A percentile compares a stretch with the other conserved stretches of the same genome.
These are phyloP conservation scores for Cryptococcus sp. DNA, from an alignment of 1,284 basidiomycete species.

Conservation along the genomic window DNA sequence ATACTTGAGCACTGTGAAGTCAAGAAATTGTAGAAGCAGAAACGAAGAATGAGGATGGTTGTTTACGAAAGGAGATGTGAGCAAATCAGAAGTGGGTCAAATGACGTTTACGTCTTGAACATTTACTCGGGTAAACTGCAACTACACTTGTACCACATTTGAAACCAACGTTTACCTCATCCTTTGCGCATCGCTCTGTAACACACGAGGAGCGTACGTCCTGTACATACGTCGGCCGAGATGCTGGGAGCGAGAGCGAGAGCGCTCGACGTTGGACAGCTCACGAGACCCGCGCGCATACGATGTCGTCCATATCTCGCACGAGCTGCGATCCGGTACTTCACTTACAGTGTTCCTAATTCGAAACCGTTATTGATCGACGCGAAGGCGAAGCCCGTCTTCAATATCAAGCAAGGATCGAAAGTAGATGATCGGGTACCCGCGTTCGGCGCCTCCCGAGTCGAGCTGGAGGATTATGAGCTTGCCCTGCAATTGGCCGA, in stretches of 20 bases:
- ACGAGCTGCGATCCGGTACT: conserved; percentile 5
- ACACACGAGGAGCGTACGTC: too few relatives aligned
- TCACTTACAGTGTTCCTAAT: conserved; percentile 1
- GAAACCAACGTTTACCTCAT: too few relatives aligned
- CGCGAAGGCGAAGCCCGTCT: too few relatives aligned
- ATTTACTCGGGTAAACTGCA: neutral
- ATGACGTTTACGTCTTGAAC: too few relatives aligned
- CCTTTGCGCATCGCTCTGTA: too few relatives aligned
- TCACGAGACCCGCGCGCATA: conserved; percentile 25
- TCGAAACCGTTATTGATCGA: neutral
- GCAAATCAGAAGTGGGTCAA: too few relatives aligned
- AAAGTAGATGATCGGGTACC: neutral
- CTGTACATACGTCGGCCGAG: neutral
- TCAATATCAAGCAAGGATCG: too few relatives aligned
- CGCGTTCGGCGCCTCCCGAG: conserved; percentile 1
- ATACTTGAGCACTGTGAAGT: neutral
- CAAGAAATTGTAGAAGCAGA: neutral
- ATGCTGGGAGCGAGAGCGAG: conserved; percentile 15
- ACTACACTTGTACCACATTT: neutral
- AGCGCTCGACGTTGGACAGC: conserved; percentile 15
- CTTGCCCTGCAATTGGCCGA: conserved; percentile 11
- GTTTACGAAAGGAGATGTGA: neutral
- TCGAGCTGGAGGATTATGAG: conserved; percentile 20
- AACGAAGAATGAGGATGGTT: neutral
- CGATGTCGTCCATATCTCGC: conserved; percentile 24